A percentile compares a stretch with the other conserved stretches of the same genome.
phyloP scores from a whole-genome alignment of 805 yeast genomes.

The Spencermartinsiella europaea region DNA sequence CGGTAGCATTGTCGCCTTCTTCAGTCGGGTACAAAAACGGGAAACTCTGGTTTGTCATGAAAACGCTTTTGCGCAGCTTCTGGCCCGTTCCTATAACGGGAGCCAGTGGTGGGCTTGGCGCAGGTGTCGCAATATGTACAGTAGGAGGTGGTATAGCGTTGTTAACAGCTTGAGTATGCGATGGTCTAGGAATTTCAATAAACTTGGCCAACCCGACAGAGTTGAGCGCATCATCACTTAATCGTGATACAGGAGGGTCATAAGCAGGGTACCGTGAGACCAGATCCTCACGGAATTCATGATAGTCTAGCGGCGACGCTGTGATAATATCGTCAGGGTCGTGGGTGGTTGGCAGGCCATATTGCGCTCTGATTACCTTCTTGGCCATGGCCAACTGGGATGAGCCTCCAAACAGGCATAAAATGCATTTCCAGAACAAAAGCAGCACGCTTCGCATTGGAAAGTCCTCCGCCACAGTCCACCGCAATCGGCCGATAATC shows the following conservation, averaged over 20 bases:
- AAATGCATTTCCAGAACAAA: conserved; percentile 45
- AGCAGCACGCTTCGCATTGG: conserved; percentile 45
- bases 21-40: conserved; percentile 61
- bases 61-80: conserved; percentile 34
- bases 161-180: conserved; percentile 39
- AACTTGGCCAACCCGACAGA: conserved; percentile 55
- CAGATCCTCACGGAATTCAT: conserved; percentile 70
- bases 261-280: conserved; percentile 70
- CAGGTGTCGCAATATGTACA: conserved; percentile 79
- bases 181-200: conserved; percentile 53
- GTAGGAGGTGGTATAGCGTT: conserved; percentile 48
- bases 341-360: conserved; percentile 30
- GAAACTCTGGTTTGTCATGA: conserved; percentile 60
- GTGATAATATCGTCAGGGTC: conserved; percentile 32
- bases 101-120: conserved; percentile 71
- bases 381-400: conserved; percentile 40
- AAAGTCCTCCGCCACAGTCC: conserved; percentile 37
- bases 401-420: conserved; percentile 58
- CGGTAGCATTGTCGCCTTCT: conserved; percentile 29
- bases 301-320: conserved; percentile 82
- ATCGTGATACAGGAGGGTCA: conserved; percentile 44
- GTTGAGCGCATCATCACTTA: conserved; percentile 44
- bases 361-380: conserved; percentile 40
- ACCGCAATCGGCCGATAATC: conserved; percentile 63
- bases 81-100: conserved; percentile 37